A percentile compares a stretch with the other conserved stretches of the same genome.
Conservation (phyloP, 768 basidiomycete species). For the Tulasnella sp. region DNA sequence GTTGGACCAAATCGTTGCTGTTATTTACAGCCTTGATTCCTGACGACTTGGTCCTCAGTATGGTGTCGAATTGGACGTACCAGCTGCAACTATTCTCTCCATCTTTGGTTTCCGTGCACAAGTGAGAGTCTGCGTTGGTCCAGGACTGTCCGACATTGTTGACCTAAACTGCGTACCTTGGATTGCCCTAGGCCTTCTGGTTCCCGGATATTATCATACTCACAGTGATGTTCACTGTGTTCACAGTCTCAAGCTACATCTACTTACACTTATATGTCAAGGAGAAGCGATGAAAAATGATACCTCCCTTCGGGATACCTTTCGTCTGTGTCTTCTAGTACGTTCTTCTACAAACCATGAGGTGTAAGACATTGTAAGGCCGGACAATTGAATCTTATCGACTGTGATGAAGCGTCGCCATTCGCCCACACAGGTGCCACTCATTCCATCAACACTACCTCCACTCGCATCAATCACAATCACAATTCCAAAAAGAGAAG, state of each 20-base stretch:
- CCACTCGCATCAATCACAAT: too few relatives aligned
- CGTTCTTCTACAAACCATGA: too few relatives aligned
- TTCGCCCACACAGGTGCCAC: too few relatives aligned
- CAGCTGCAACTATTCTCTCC: slow-evolving; percentile 89
- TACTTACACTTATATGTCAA: slow-evolving; percentile 82
- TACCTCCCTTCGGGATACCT: background rate
- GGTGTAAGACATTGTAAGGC: too few relatives aligned
- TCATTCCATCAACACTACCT: too few relatives aligned
- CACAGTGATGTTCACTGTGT: slow-evolving; percentile 73
- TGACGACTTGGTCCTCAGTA: slow-evolving; percentile 64
- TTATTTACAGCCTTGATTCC: too few relatives aligned
- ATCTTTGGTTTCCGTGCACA: slow-evolving; percentile 88
- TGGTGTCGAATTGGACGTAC: slow-evolving; percentile 92
- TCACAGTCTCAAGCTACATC: slow-evolving; percentile 66
- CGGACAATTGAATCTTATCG: too few relatives aligned
- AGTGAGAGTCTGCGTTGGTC: slow-evolving; percentile 29
- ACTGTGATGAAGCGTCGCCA: too few relatives aligned
- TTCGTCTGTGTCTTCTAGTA: too few relatives aligned
- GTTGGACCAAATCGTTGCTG: slow-evolving; percentile 22
- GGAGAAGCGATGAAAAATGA: slow-evolving; percentile 42
- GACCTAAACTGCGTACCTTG: slow-evolving; percentile 12
- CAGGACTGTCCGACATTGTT: background rate
- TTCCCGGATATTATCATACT: slow-evolving; percentile 89
- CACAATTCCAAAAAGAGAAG: too few relatives aligned
- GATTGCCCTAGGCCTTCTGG: slow-evolving; percentile 73